These are phyloP conservation scores for Termitomyces sp. DNA, from an alignment of 768 basidiomycete genomes.

Conservation along the genomic window DNA sequence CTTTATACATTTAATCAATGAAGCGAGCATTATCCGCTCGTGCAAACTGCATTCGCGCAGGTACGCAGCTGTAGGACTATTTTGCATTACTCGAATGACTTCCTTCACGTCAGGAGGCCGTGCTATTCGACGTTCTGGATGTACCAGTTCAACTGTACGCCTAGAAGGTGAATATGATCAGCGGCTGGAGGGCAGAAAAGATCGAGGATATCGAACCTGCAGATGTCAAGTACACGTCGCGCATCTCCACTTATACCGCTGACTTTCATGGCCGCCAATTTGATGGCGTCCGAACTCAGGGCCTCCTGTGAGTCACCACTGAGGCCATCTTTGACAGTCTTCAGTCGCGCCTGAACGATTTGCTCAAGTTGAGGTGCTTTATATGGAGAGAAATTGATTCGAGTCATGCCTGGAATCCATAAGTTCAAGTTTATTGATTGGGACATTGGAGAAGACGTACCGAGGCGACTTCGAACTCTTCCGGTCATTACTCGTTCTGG, in stretches of 20 bases:
- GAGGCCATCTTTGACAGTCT: constrained; percentile 47
- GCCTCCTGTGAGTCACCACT: constrained; percentile 44
- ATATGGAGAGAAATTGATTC: constrained; percentile 92
- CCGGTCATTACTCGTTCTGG: constrained; percentile 92
- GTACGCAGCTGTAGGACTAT: constrained; percentile 84
- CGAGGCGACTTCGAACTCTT: constrained; percentile 86
- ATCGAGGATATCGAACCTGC: constrained; percentile 49
- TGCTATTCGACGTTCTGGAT: constrained; percentile 44
- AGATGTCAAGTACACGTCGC: constrained; percentile 87
- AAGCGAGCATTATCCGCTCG: constrained; percentile 82
- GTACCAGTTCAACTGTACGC: constrained; percentile 79
- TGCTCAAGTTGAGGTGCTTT: constrained; percentile 68
- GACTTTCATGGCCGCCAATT: constrained; percentile 71
- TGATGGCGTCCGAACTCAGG: constrained; percentile 67
- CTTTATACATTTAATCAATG: constrained; percentile 75
- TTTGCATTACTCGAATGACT: constrained; percentile 83
- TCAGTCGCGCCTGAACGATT: constrained; percentile 82
- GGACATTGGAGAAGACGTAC: constrained; percentile 29
- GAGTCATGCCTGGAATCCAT: constrained; percentile 64
- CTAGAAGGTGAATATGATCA: constrained; percentile 25
- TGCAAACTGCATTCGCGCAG: constrained; percentile 80
- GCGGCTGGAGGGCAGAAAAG: not conserved
- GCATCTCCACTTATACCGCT: constrained; percentile 89
- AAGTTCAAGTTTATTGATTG: not conserved
- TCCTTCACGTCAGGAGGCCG: constrained; percentile 67